Conservation (phyloP, 179 eudicot species). For the Drosera spatulata region DNA sequence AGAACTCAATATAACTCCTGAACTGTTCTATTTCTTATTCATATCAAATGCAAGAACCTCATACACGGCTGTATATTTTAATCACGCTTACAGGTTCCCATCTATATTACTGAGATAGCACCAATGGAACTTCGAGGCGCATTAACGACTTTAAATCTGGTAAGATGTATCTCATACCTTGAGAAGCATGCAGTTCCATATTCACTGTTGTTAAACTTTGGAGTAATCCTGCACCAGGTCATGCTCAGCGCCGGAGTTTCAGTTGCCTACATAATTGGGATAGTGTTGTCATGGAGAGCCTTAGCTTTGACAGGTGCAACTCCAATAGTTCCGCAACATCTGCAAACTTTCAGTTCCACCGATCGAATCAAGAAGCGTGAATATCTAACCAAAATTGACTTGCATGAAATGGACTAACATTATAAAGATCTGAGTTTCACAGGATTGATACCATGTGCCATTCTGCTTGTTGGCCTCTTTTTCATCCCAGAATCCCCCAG, state of each 20-base stretch:
- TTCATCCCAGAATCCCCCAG: conserved; percentile 94
- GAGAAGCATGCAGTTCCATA: background rate
- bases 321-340: no score
- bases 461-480: conserved; percentile 64
- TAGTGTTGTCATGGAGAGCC: conserved; percentile 64
- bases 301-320: conserved; percentile 65
- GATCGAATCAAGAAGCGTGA: no score
- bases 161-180: background rate
- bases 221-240: conserved; percentile 25
- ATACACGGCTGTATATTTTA: no score
- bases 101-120: conserved; percentile 89
- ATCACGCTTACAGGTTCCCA: conserved; percentile 45
- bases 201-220: background rate
- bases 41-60: no score
- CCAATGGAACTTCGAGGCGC: conserved; percentile 87
- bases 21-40: no score
- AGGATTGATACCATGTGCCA: conserved; percentile 75
- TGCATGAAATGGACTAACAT: no score
- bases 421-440: conserved; percentile 6
- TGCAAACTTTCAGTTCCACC: no score
- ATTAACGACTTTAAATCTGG: conserved; percentile 82
- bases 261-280: conserved; percentile 65
- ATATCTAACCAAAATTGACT: no score
- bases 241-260: conserved; percentile 78
- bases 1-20: background rate